A percentile compares a stretch with the other conserved stretches of the same genome.
These are phyloP conservation scores for Penicillium digitatum DNA, from an alignment of 2,329 filamentous ascomycete species.

Conservation along the genomic window DNA sequence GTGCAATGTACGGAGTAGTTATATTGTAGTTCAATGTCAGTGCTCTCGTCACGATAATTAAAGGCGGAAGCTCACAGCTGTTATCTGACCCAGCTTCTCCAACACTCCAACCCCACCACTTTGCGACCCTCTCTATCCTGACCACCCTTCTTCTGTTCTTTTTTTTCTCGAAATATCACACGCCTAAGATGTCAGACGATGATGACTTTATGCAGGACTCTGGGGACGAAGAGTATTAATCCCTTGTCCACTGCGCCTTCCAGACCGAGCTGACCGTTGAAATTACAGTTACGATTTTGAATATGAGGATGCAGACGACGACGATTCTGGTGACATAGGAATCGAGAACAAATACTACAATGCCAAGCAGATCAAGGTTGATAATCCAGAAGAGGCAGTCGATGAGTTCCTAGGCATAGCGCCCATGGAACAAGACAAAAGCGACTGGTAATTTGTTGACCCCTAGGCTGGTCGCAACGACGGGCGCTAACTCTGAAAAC, in stretches of 20 bases:
- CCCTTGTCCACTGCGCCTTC: constrained; percentile 3
- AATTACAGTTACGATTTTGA: constrained; percentile 79
- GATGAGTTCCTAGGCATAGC: constrained; percentile 89
- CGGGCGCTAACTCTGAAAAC: constrained; percentile 20
- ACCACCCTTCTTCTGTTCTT: constrained; percentile 6
- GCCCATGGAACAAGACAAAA: constrained; percentile 79
- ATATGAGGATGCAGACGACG: constrained; percentile 90
- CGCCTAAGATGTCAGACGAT: constrained; percentile 65
- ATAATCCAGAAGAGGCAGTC: constrained; percentile 82
- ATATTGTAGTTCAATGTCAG: not conserved
- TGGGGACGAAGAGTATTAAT: constrained; percentile 71
- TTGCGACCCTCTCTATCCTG: not conserved
- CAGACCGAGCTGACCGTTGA: constrained; percentile 23
- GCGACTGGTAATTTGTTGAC: constrained; percentile 66
- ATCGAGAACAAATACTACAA: constrained; percentile 99
- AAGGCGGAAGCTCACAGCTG: constrained; percentile 19
- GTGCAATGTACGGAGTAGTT: not conserved
- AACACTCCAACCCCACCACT: constrained; percentile 15
- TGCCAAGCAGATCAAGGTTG: constrained; percentile 90
- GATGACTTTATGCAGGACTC: constrained; percentile 94
- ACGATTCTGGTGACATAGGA: constrained; percentile 81
- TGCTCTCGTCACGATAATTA: constrained; percentile 5
- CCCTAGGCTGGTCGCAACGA: not conserved
- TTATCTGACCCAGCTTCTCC: constrained; percentile 19
- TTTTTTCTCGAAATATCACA: not conserved